These are phyloP conservation scores for Knufia fluminis DNA, from an alignment of 2,329 filamentous ascomycete species.

Conservation along the genomic window DNA sequence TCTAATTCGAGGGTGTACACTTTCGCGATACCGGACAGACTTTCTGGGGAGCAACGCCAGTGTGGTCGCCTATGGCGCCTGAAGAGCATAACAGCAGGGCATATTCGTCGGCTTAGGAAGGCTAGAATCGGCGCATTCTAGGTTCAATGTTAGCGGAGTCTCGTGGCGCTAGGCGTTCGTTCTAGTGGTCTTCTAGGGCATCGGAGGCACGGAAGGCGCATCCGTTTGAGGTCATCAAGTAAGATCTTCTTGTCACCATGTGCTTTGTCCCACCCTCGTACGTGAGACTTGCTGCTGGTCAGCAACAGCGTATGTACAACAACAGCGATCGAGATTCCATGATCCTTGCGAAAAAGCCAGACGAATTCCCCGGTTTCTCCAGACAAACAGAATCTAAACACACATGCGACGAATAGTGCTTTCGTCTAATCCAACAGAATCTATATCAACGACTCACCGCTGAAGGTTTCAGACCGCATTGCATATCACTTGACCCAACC, in stretches of 20 bases:
- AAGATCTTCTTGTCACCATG: not conserved
- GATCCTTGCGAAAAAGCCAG: not conserved
- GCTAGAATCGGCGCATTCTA: not conserved
- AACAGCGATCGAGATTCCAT: not conserved
- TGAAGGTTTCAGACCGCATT: not conserved
- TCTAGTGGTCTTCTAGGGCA: not conserved
- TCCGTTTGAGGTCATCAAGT: not conserved
- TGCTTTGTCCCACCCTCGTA: not conserved
- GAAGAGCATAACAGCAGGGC: no score
- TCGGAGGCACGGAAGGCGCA: not conserved
- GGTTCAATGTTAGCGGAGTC: not conserved
- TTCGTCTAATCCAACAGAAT: not conserved
- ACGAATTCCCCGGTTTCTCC: not conserved
- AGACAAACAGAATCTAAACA: not conserved
- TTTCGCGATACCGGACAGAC: no score
- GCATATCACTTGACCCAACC: constrained; percentile 2
- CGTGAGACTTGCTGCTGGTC: not conserved
- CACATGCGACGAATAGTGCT: not conserved
- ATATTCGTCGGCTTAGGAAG: no score
- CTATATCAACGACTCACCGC: not conserved
- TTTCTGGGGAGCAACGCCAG: no score
- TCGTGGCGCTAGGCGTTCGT: not conserved
- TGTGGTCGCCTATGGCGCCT: not conserved
- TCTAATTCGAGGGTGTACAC: no score
- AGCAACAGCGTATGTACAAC: no score